These are phyloP conservation scores for Globisporangium polare DNA, from an alignment of 352 stramenopile genomes.

Conservation along the genomic window DNA sequence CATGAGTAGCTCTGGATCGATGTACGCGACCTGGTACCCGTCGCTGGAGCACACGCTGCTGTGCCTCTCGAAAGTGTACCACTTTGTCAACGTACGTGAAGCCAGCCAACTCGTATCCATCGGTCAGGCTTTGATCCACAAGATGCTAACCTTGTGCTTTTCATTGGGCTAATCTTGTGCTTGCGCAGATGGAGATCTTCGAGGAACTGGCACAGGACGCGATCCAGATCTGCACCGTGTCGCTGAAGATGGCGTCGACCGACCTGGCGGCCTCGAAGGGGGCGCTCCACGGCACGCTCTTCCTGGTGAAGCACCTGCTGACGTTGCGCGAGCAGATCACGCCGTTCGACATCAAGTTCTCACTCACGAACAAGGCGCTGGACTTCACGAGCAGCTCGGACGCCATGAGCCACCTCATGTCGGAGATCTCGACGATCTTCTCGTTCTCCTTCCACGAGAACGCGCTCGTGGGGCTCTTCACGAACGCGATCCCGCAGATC, in stretches of 20 bases:
- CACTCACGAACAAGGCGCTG: slow-evolving; percentile 62
- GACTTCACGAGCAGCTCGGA: slow-evolving; percentile 77
- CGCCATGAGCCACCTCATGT: slow-evolving; percentile 66
- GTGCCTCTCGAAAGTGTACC: slow-evolving; percentile 84
- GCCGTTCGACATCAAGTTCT: slow-evolving; percentile 81
- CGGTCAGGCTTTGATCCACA: no score
- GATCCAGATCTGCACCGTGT: slow-evolving; percentile 74
- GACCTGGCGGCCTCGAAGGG: slow-evolving; percentile 54
- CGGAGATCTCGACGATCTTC: slow-evolving; percentile 62
- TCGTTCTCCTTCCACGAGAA: slow-evolving; percentile 58
- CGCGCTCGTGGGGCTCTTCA: slow-evolving; percentile 55
- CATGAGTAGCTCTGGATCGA: slow-evolving; percentile 23
- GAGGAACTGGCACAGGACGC: slow-evolving; percentile 81
- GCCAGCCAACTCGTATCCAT: neutral
- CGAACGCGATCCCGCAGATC: slow-evolving; percentile 70
- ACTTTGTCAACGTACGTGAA: slow-evolving; percentile 64
- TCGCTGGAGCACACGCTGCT: slow-evolving; percentile 79
- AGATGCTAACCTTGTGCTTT: neutral
- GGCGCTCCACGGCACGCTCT: slow-evolving; percentile 59
- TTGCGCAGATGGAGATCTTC: slow-evolving; percentile 74
- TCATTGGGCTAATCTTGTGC: neutral
- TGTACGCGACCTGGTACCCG: slow-evolving; percentile 85
- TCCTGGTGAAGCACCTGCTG: slow-evolving; percentile 80
- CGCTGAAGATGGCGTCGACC: slow-evolving; percentile 70
- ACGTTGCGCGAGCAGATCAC: slow-evolving; percentile 83